Percentiles rank a stretch among this genome's conserved stretches.
Evolutionary conservation across 2,329 filamentous ascomycete species (phyloP).

Genomic region (Pleurostoma richardsiae): DNA sequence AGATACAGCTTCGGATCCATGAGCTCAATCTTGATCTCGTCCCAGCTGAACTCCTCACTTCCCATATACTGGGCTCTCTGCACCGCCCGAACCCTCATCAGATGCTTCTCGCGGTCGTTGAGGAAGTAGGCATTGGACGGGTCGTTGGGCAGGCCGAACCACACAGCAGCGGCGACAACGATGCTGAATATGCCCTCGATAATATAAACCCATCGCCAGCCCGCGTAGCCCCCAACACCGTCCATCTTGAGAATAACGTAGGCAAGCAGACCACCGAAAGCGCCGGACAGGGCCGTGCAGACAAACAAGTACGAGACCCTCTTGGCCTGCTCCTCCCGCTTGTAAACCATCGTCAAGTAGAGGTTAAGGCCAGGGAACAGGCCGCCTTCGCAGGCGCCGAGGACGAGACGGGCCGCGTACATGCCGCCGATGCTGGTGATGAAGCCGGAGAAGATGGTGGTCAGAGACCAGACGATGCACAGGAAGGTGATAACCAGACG

Average conservation of each 20-base stretch:
- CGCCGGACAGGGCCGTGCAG: slow-evolving; percentile 43
- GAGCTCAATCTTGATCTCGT: slow-evolving; percentile 40
- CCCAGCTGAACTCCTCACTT: slow-evolving; percentile 42
- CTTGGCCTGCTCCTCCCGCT: slow-evolving; percentile 46
- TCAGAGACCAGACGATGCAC: slow-evolving; percentile 38
- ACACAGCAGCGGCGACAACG: slow-evolving; percentile 32
- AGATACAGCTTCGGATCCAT: slow-evolving; percentile 47
- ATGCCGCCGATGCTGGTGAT: slow-evolving; percentile 33
- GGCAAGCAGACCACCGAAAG: slow-evolving; percentile 59
- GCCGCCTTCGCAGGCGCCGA: slow-evolving; percentile 42
- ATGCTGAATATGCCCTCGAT: slow-evolving; percentile 42
- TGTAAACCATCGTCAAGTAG: slow-evolving; percentile 50
- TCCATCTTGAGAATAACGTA: slow-evolving; percentile 44
- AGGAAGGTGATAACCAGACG: slow-evolving; percentile 6
- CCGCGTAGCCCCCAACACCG: slow-evolving; percentile 32
- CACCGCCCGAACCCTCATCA: slow-evolving; percentile 42
- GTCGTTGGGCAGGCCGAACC: slow-evolving; percentile 41
- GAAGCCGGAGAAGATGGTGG: slow-evolving; percentile 42
- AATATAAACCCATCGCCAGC: slow-evolving; percentile 47
- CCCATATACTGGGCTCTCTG: slow-evolving; percentile 43
- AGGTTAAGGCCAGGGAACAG: slow-evolving; percentile 43
- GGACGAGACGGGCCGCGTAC: slow-evolving; percentile 37
- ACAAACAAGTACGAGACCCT: slow-evolving; percentile 49
- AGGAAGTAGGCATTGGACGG: slow-evolving; percentile 42
- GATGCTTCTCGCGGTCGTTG: slow-evolving; percentile 37